phyloP scores from a whole-genome alignment of 257 asterid species.

The Salvia hispanica region DNA sequence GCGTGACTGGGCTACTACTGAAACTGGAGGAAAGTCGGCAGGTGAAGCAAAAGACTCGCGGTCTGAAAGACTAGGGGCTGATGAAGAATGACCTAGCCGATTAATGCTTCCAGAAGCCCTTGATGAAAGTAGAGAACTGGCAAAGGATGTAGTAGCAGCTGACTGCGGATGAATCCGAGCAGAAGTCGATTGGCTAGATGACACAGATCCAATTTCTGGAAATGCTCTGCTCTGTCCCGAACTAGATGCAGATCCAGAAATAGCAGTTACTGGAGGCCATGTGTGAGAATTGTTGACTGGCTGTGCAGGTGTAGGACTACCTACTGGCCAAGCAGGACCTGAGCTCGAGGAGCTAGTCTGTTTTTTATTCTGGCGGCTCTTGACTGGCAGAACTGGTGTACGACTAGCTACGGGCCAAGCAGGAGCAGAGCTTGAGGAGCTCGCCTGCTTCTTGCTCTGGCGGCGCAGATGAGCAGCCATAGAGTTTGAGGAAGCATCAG shows the following conservation, averaged over 20 bases:
- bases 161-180: conserved; percentile 49
- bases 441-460: conserved; percentile 42
- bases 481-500: conserved; percentile 47
- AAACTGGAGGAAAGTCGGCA: conserved; percentile 79
- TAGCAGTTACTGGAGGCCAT: conserved; percentile 63
- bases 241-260: conserved; percentile 57
- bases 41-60: conserved; percentile 44
- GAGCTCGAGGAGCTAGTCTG: conserved; percentile 47
- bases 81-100: conserved; percentile 67
- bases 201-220: conserved; percentile 38
- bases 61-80: conserved; percentile 77
- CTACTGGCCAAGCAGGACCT: conserved; percentile 54
- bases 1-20: conserved; percentile 45
- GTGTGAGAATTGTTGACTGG: conserved; percentile 43
- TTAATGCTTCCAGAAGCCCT: conserved; percentile 48
- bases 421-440: conserved; percentile 42
- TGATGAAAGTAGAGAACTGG: conserved; percentile 50
- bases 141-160: conserved; percentile 43
- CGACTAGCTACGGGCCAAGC: conserved; percentile 55
- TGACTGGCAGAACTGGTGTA: conserved; percentile 34
- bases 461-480: conserved; percentile 78
- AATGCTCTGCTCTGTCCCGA: conserved; percentile 45
- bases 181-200: conserved; percentile 51
- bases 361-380: conserved; percentile 47
- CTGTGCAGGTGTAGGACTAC: conserved; percentile 41